Base-by-base conservation (phyloP, 2,329 filamentous ascomycete species). In the Xylariaceae sp. region DNA sequence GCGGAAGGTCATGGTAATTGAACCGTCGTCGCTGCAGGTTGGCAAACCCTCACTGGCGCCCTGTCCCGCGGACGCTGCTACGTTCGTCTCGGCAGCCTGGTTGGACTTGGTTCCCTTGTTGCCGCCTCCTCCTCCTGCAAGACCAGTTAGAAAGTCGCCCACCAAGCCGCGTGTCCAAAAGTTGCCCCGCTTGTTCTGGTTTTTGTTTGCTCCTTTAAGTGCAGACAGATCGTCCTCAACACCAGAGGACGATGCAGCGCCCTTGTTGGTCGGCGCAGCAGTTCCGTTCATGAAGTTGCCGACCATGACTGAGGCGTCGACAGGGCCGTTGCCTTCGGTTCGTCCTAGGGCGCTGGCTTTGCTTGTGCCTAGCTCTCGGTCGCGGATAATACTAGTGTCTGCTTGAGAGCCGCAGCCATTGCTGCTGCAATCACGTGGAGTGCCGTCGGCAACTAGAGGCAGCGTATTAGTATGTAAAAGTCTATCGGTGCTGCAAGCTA, bases 341-440 rank as follows among this genome's bases (percentile, higher is more conserved):
- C 85, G 83, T 65, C 87, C 87, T n/a, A 90, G 80, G 48, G 87
- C 78, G 29, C 78, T 79, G 31, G 83, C 84, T 64, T 80, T 77
- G 66, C 75, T 77, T 45, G 75, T 80, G 34, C 75, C 74, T 55
- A 89, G 79, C 74, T 89, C 87, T 11, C 76, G 73, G 58, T 82
- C 74, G 33, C 86, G 83, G 73, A 89, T 88, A 77, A 89, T 88
- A 71, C 86, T 79, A n/a, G 87, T 89, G 69, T 90, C 87, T 57
- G 82, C 84, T 71, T 89, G 82, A n/a, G 86, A 81, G 56, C 87
- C 87, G 69, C 86, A 89, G 41, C 71, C 62, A 65, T 86, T 84
- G 66, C 76, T 77, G 47, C 82, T 77, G 72, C 86, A 89, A 74
- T 89, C 86, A 68, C 87, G 85, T 47, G 86, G 87, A 60, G 87